Percentiles rank a stretch among this genome's conserved stretches.
Conservation (phyloP, 495 filamentous ascomycete genomes). For the Tuber melanosporum region DNA sequence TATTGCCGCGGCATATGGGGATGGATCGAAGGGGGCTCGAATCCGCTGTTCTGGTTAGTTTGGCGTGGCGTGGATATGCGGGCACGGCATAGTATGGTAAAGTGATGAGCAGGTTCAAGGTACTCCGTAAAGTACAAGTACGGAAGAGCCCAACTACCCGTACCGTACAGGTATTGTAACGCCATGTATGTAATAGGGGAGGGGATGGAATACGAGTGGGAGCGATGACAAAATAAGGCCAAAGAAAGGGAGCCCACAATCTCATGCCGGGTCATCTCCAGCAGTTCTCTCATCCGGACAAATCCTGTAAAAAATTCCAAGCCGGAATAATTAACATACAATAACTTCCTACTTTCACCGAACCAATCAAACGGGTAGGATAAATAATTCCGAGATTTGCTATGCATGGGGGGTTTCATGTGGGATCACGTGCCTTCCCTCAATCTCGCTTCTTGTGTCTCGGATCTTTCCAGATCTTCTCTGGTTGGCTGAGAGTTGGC, state of each 20-base stretch:
- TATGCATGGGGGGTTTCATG: neutral
- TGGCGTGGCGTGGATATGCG: neutral
- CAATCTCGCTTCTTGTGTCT: constrained; percentile 54
- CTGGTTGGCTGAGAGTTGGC: constrained; percentile 48
- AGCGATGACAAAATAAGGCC: neutral
- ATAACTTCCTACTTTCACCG: neutral
- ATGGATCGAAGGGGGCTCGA: constrained; percentile 52
- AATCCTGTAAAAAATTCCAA: constrained; percentile 41
- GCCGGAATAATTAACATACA: constrained; percentile 12
- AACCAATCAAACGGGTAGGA: constrained; percentile 19
- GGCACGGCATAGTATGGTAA: neutral
- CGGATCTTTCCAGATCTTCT: constrained; percentile 50
- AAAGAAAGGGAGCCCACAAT: constrained; percentile 40
- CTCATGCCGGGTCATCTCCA: constrained; percentile 55
- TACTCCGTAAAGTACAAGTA: too few species aligned
- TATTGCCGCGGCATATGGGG: constrained; percentile 53
- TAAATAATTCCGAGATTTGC: constrained; percentile 1
- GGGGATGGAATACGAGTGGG: constrained; percentile 2
- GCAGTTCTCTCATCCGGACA: constrained; percentile 52
- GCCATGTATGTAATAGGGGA: constrained; percentile 16
- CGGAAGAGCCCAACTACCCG: neutral
- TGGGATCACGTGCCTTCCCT: constrained; percentile 46
- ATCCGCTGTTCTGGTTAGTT: constrained; percentile 42
- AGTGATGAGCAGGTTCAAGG: neutral
- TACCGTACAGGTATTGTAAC: too few species aligned